phyloP scores from a whole-genome alignment of 2,329 filamentous ascomycete species.

The Venturia carpophila region DNA sequence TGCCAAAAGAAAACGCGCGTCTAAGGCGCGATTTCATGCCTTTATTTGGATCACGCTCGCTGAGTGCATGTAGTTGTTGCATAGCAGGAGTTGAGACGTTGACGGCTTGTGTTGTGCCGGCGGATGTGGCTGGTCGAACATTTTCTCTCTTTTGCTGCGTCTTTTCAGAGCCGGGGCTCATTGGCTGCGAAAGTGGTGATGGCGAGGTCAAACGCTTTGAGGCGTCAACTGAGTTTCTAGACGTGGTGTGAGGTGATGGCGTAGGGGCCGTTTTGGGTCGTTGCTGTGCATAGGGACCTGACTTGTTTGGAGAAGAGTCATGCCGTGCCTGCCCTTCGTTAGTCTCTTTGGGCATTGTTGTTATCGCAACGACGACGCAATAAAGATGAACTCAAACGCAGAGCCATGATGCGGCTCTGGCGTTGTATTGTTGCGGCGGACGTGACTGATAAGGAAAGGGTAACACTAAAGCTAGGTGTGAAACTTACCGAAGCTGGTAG shows the following conservation, averaged over 20 bases:
- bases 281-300: background rate
- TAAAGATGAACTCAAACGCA: background rate
- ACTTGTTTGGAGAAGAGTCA: conserved; percentile 7
- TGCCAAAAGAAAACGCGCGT: conserved; percentile 93
- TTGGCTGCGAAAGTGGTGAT: conserved; percentile 41
- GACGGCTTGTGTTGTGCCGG: background rate
- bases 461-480: background rate
- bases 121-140: conserved; percentile 25
- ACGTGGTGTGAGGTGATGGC: conserved; percentile 17
- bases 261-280: conserved; percentile 13
- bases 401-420: conserved; percentile 1
- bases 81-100: conserved; percentile 60
- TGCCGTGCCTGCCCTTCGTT: conserved; percentile 11
- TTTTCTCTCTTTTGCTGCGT: conserved; percentile 19
- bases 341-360: conserved; percentile 3
- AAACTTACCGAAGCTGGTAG: conserved; percentile 29
- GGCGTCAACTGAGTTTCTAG: conserved; percentile 18
- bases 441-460: background rate
- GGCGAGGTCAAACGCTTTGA: conserved; percentile 36
- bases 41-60: conserved; percentile 66
- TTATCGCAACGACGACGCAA: background rate
- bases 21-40: conserved; percentile 83
- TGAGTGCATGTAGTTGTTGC: conserved; percentile 79
- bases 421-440: conserved; percentile 18
- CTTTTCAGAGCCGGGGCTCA: conserved; percentile 20